These are phyloP conservation scores for Candolleomyces aberdarensis DNA, from an alignment of 768 basidiomycete species.

Conservation along the genomic window DNA sequence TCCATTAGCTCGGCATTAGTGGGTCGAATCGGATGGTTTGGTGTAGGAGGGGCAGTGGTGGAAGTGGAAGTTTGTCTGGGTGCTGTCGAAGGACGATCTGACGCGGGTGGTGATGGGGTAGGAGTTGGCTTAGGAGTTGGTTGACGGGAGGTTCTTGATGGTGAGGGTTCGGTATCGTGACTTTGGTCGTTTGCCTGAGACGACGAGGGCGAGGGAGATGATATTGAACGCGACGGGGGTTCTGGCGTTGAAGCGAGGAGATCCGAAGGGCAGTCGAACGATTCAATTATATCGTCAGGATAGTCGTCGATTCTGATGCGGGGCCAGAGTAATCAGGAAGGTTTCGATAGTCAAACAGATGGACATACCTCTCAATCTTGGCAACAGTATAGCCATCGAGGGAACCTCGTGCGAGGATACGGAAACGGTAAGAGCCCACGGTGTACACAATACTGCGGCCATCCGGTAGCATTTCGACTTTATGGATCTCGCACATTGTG, in stretches of 20 bases:
- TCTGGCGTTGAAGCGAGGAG: neutral
- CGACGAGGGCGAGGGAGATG: neutral
- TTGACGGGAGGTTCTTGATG: constrained; percentile 3
- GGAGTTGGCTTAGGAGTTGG: neutral
- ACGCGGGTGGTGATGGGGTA: constrained; percentile 5
- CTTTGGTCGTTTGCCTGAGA: neutral
- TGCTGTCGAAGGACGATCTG: constrained; percentile 2
- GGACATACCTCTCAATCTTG: constrained; percentile 58
- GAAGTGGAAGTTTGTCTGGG: neutral
- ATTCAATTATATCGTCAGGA: constrained; percentile 36
- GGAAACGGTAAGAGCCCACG: constrained; percentile 66
- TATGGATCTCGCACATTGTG: constrained; percentile 88
- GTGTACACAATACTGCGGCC: constrained; percentile 85
- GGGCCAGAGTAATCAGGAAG: constrained; percentile 1
- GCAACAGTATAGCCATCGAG: constrained; percentile 91
- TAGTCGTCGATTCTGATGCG: constrained; percentile 31
- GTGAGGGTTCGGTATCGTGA: constrained; percentile 2
- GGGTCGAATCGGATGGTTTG: constrained; percentile 16
- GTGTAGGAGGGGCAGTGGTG: constrained; percentile 1
- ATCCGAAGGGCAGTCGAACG: constrained; percentile 5
- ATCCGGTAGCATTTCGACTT: constrained; percentile 84
- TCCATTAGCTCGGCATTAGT: constrained; percentile 54
- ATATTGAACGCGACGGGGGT: neutral
- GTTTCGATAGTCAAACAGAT: constrained; percentile 5
- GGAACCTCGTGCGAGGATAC: constrained; percentile 77